phyloP scores from a whole-genome alignment of 805 yeast genomes.

The Brettanomyces anomalus region DNA sequence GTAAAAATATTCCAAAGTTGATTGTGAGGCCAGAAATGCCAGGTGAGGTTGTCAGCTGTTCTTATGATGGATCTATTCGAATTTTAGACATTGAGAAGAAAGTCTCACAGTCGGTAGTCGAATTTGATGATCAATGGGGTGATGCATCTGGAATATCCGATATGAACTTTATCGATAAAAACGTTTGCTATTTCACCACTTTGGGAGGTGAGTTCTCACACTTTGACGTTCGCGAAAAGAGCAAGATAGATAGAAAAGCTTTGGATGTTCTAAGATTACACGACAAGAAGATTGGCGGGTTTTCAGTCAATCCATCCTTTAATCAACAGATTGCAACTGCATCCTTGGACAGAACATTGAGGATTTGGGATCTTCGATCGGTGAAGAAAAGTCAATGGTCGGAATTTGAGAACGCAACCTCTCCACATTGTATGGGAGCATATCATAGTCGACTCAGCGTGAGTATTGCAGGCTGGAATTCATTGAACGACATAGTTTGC shows the following conservation, averaged over 20 bases:
- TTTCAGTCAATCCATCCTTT: constrained; percentile 64
- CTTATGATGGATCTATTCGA: constrained; percentile 87
- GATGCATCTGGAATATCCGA: constrained; percentile 67
- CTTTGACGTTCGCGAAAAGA: constrained; percentile 52
- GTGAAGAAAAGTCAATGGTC: constrained; percentile 44
- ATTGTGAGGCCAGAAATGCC: constrained; percentile 41
- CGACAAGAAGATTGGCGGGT: constrained; percentile 90
- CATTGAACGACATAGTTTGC: constrained; percentile 62
- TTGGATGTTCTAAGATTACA: constrained; percentile 50
- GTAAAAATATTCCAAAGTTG: constrained; percentile 55
- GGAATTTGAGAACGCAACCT: constrained; percentile 35
- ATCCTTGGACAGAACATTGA: constrained; percentile 76
- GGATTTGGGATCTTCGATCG: constrained; percentile 79
- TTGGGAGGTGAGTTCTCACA: constrained; percentile 69
- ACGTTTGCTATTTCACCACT: constrained; percentile 65
- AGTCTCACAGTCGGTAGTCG: constrained; percentile 52
- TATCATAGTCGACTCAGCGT: constrained; percentile 73
- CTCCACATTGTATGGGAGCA: constrained; percentile 48
- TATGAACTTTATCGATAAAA: constrained; percentile 46
- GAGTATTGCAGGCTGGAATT: constrained; percentile 78
- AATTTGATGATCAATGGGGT: constrained; percentile 44
- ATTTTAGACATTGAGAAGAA: constrained; percentile 56
- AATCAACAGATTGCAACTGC: constrained; percentile 72
- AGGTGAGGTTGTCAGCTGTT: constrained; percentile 52
- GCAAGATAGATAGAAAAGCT: constrained; percentile 7